Conservation (phyloP, 768 basidiomycete genomes). For the Postia placenta region DNA sequence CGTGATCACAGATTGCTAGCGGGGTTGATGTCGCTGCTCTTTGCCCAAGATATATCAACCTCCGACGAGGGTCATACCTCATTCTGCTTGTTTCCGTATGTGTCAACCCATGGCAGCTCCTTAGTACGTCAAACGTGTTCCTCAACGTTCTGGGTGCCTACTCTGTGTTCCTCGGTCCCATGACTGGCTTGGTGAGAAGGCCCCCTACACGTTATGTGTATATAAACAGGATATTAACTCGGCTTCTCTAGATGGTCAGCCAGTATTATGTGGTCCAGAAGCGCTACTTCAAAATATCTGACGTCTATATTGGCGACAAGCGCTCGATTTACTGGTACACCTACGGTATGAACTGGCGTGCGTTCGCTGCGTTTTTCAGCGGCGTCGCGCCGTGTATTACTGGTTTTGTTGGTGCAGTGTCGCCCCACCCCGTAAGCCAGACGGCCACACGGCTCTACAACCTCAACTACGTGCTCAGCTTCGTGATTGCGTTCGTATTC, state of each 20-base stretch:
- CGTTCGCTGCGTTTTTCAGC: slow-evolving; percentile 16
- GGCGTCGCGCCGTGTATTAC: slow-evolving; percentile 18
- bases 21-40: slow-evolving; percentile 35
- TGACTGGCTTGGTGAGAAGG: slow-evolving; percentile 12
- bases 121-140: slow-evolving; percentile 29
- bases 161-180: slow-evolving; percentile 40
- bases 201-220: too few species aligned
- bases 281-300: slow-evolving; percentile 14
- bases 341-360: slow-evolving; percentile 20
- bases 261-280: slow-evolving; percentile 22
- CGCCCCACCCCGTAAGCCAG: not conserved
- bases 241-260: slow-evolving; percentile 26
- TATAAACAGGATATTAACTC: too few species aligned
- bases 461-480: slow-evolving; percentile 14
- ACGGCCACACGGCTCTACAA: slow-evolving; percentile 10
- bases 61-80: slow-evolving; percentile 35
- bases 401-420: slow-evolving; percentile 14
- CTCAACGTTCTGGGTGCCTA: slow-evolving; percentile 34
- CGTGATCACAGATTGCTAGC: slow-evolving; percentile 14
- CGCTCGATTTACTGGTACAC: slow-evolving; percentile 18
- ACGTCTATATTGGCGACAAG: slow-evolving; percentile 16
- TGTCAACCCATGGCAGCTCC: slow-evolving; percentile 39
- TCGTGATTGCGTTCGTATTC: slow-evolving; percentile 7
- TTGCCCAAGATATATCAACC: slow-evolving; percentile 37
- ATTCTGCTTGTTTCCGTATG: slow-evolving; percentile 23